Evolutionary conservation across 2,329 filamentous ascomycete species (phyloP).

Genomic region (Aspergillus ruber): DNA sequence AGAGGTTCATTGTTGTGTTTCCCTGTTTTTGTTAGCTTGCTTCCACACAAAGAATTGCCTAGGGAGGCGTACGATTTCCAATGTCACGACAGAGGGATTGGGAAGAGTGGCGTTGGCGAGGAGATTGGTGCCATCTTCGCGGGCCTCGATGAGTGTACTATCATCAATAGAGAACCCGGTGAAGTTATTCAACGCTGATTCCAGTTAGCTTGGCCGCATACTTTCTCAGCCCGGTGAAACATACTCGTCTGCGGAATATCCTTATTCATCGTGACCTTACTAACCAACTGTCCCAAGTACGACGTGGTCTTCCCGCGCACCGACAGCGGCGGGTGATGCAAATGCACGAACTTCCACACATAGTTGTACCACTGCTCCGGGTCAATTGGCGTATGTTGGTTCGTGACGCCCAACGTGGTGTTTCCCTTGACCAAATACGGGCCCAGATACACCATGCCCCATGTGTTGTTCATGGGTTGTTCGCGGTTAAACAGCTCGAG

Average conservation of each 20-base stretch:
- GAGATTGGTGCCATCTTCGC: slow-evolving; percentile 47
- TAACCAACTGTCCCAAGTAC: slow-evolving; percentile 26
- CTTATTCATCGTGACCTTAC: slow-evolving; percentile 30
- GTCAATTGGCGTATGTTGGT: slow-evolving; percentile 22
- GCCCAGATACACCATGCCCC: slow-evolving; percentile 17
- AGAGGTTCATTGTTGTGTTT: slow-evolving; percentile 49
- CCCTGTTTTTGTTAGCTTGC: slow-evolving; percentile 25
- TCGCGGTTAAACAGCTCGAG: slow-evolving; percentile 30
- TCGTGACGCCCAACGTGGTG: slow-evolving; percentile 22
- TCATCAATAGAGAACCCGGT: slow-evolving; percentile 43
- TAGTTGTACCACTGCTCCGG: slow-evolving; percentile 24
- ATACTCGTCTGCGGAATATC: slow-evolving; percentile 28
- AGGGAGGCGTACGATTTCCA: slow-evolving; percentile 38
- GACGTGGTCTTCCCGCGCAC: slow-evolving; percentile 23
- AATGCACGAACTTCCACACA: slow-evolving; percentile 26
- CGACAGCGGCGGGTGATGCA: slow-evolving; percentile 18
- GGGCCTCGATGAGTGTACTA: slow-evolving; percentile 35
- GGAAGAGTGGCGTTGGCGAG: slow-evolving; percentile 49
- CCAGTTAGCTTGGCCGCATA: background rate
- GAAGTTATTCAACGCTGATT: slow-evolving; percentile 48
- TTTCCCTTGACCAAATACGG: slow-evolving; percentile 27
- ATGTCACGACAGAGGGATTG: slow-evolving; percentile 52
- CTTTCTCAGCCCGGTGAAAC: slow-evolving; percentile 1
- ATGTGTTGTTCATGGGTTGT: slow-evolving; percentile 21
- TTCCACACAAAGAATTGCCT: background rate